Base-by-base conservation (phyloP, 2,329 filamentous ascomycete species). In the Ophiocordyceps robertsii region DNA sequence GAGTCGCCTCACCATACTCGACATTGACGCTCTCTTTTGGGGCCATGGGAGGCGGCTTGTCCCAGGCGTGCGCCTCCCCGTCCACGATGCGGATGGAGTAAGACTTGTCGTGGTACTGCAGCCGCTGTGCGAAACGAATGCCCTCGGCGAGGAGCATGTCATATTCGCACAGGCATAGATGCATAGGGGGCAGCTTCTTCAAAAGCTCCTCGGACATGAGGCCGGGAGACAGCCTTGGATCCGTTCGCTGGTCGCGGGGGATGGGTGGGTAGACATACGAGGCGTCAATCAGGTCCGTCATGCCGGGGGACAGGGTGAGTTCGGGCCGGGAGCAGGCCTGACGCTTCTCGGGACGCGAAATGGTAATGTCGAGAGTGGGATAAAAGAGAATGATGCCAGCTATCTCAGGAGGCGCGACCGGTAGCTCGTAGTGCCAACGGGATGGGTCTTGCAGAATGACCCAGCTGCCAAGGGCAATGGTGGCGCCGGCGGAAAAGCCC, bases 61-160 rank as follows among this genome's bases (percentile, higher is more conserved):
- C 68, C 68, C 68, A 72, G 2, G 59, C 68, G 44, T 72, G 68
- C 44, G 63, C 64, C 49, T 70, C 67, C 10, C 60, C 62, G 31
- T 63, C 51, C 4, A 71, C 68, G 9, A 71, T 49, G n/a, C 68
- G 64, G 27, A 66, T 46, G 4, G 56, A 63, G 42, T 64, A 53
- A 12, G 51, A 46, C 46, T 61, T 62, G 8, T 58, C 52, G 10
- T 52, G 46, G 6, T 46, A 39, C 39, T 64, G 56, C 9, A 87
- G 57, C 17, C 80, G 66, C 41, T 76, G 67, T 11, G 75, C 70
- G 47, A 88, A 80, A 5, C 67, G 64, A 46, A 80, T 63, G 11
- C 74, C 76, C 53, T 81, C 77, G 2, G 61, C 63, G 10, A 77
- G 65, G n/a, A 81, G 57, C 74, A 81, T 80, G 54, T 81, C 75